Conservation (phyloP, 75 land plant species). For the Pinus taeda region DNA sequence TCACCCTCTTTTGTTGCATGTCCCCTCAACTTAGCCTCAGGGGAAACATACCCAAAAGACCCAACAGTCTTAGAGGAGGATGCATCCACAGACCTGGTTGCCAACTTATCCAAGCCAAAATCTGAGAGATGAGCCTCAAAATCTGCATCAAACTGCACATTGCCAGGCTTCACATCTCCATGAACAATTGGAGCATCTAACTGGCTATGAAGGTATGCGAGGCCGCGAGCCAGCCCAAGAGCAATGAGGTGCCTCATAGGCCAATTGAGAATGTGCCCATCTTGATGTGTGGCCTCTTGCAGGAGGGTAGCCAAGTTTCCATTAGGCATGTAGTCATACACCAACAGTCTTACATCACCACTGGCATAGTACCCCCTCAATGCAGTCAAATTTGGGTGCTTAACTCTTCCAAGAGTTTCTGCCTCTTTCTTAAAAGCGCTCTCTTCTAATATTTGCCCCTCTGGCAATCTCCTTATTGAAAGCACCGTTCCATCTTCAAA, state of each 20-base stretch:
- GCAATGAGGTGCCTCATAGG: conserved; percentile 99
- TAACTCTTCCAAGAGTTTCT: conserved; percentile 79
- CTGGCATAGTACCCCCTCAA: conserved; percentile 86
- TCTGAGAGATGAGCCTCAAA: conserved; percentile 96
- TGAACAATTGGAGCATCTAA: conserved; percentile 64
- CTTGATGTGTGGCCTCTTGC: conserved; percentile 88
- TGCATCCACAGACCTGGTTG: conserved; percentile 47
- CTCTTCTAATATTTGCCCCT: conserved; percentile 49
- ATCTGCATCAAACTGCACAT: conserved; percentile 93
- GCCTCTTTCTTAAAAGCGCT: conserved; percentile 73
- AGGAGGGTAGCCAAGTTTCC: conserved; percentile 91
- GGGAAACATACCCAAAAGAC: conserved; percentile 69
- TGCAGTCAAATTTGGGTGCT: conserved; percentile 86
- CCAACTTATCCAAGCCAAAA: conserved; percentile 77
- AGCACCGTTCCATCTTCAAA: conserved; percentile 86
- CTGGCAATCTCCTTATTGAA: conserved; percentile 70
- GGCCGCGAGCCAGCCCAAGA: conserved; percentile 88
- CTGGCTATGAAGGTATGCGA: conserved; percentile 73
- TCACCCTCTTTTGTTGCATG: conserved; percentile 70
- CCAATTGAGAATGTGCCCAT: conserved; percentile 95
- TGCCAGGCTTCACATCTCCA: conserved; percentile 93
- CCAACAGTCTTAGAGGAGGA: conserved; percentile 27
- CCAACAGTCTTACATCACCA: conserved; percentile 68
- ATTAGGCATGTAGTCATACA: conserved; percentile 99
- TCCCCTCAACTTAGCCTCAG: conserved; percentile 69